Evolutionary conservation across 495 filamentous ascomycete genomes (phyloP).

Genomic region (Podospora australis): DNA sequence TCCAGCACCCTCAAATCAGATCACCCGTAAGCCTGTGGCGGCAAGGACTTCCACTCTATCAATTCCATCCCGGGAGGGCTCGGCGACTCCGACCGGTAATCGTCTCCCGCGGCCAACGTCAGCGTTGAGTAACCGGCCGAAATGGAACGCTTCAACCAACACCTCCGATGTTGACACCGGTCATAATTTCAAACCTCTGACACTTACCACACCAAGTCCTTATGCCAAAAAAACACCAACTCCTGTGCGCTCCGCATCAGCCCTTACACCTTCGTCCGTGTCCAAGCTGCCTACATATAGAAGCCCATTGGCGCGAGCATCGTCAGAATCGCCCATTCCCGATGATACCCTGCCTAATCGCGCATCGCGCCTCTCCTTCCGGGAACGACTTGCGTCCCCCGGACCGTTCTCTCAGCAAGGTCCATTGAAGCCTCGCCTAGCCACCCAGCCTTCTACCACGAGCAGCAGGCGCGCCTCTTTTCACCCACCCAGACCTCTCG

Average conservation of each 20-base stretch:
- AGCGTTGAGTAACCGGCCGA: slow-evolving; percentile 53
- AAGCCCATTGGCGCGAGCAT: slow-evolving; percentile 37
- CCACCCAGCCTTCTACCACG: slow-evolving; percentile 20
- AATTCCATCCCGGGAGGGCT: slow-evolving; percentile 41
- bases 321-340: slow-evolving; percentile 35
- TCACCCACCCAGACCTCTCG: slow-evolving; percentile 32
- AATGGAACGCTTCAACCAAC: slow-evolving; percentile 75
- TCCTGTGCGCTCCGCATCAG: slow-evolving; percentile 30
- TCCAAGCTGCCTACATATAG: slow-evolving; percentile 43
- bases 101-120: slow-evolving; percentile 44
- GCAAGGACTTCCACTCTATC: slow-evolving; percentile 34
- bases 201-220: slow-evolving; percentile 55
- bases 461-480: slow-evolving; percentile 42
- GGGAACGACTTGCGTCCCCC: slow-evolving; percentile 42
- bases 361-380: slow-evolving; percentile 37
- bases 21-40: slow-evolving; percentile 22
- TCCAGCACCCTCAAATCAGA: slow-evolving; percentile 18
- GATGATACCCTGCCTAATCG: slow-evolving; percentile 33
- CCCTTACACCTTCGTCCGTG: slow-evolving; percentile 30
- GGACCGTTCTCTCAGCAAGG: slow-evolving; percentile 27
- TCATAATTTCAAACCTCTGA: slow-evolving; percentile 62
- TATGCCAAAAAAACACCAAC: slow-evolving; percentile 45
- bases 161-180: slow-evolving; percentile 60
- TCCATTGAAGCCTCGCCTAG: slow-evolving; percentile 31
- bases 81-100: slow-evolving; percentile 52